A percentile compares a stretch with the other conserved stretches of the same genome.
phyloP scores from a whole-genome alignment of 2,329 filamentous ascomycete species.

The Sarocladiaceae sp. region DNA sequence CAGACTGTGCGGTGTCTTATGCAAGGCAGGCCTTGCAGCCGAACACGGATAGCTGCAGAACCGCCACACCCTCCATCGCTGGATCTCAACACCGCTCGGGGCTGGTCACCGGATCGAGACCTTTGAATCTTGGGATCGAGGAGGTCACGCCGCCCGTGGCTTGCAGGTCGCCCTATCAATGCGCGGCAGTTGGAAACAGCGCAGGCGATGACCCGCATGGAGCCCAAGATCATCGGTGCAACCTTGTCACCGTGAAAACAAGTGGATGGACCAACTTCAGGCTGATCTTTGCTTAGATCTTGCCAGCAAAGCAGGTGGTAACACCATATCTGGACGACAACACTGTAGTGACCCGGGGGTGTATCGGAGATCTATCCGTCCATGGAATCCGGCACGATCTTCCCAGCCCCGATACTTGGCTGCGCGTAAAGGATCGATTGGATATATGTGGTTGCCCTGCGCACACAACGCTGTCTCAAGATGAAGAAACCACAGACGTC shows the following conservation, averaged over 20 bases:
- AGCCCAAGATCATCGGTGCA: constrained; percentile 5
- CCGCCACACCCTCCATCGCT: neutral
- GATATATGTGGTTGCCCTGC: too few relatives aligned
- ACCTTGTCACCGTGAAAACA: neutral
- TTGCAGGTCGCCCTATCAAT: neutral
- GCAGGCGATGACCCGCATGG: neutral
- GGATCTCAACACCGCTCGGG: neutral
- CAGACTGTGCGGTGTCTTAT: neutral
- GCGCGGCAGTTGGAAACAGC: neutral
- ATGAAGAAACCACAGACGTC: too few relatives aligned
- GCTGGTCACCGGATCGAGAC: neutral
- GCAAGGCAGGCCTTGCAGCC: too few relatives aligned
- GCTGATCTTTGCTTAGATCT: neutral
- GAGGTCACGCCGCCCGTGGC: neutral
- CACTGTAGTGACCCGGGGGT: neutral
- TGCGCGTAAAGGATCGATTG: neutral
- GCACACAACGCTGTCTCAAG: too few relatives aligned
- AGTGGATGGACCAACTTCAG: neutral
- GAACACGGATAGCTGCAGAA: neutral
- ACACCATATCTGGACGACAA: too few relatives aligned
- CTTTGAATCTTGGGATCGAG: neutral
- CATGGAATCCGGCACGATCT: neutral
- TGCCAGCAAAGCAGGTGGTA: too few relatives aligned
- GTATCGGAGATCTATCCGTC: neutral
- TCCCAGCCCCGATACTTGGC: neutral